Conservation (phyloP, 805 yeast species). For the Brettanomyces sp. region DNA sequence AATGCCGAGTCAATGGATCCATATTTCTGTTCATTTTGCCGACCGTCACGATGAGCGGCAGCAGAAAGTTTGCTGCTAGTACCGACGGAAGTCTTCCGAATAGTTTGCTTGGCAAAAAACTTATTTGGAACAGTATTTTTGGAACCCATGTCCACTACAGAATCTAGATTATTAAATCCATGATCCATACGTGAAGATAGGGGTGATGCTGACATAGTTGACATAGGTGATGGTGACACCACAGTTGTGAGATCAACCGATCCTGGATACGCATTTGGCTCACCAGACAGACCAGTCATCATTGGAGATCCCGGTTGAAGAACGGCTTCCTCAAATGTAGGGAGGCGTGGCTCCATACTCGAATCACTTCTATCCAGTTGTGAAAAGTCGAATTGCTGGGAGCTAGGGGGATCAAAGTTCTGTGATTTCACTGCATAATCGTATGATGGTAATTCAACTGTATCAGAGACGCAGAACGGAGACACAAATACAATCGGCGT, state of each 20-base stretch:
- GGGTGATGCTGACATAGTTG: constrained; percentile 21
- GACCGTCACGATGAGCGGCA: not conserved
- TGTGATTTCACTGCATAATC: constrained; percentile 21
- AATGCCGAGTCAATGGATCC: not conserved
- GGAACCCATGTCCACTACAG: constrained; percentile 4
- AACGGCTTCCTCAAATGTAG: constrained; percentile 62
- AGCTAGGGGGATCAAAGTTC: constrained; percentile 7
- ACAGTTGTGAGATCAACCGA: constrained; percentile 21
- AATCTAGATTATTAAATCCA: constrained; percentile 12
- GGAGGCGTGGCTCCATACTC: constrained; percentile 24
- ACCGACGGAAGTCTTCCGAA: not conserved
- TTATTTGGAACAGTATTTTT: not conserved
- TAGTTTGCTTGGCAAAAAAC: constrained; percentile 7
- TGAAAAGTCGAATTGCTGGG: constrained; percentile 7
- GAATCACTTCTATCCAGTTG: constrained; percentile 7
- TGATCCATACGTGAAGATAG: not conserved
- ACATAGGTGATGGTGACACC: constrained; percentile 30
- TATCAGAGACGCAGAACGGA: constrained; percentile 24
- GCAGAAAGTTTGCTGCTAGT: not conserved
- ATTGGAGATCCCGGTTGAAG: constrained; percentile 37
- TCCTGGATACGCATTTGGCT: constrained; percentile 22
- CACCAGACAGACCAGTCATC: constrained; percentile 29
- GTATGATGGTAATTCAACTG: constrained; percentile 32
- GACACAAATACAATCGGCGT: constrained; percentile 59
- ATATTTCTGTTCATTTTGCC: not conserved